Evolutionary conservation across 2,329 filamentous ascomycete genomes (phyloP), one percentile per base, ranked within the genome.

Genomic region (Trichophyton benhamiae): DNA sequence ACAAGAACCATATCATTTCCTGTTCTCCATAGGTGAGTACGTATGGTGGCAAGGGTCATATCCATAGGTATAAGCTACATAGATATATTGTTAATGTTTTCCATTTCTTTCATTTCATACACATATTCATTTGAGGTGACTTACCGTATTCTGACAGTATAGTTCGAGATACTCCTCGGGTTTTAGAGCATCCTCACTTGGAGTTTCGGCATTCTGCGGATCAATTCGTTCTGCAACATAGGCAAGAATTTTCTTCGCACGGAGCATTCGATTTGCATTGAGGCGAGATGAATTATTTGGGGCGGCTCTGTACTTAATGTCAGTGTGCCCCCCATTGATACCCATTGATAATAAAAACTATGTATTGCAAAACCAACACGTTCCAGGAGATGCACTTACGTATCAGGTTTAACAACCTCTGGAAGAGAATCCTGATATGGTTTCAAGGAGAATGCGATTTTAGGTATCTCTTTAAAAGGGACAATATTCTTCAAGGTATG

Each of bases 141-240:
- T 71, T 76, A 94, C 91, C 80, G 91, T 88, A 60, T 91, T 88
- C 71, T 96, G 91, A 74, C 94, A 97, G 72, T 95, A 95, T 58
- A 99, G 77, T 72, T 99, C 94, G 36, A 99, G 78, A 75, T 96
- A 96, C 70, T 97, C 90, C 71, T 97, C 92, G 0, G 92, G 89
- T 68, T 83, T 86, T 70, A 95, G 76, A 2, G 78, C 79, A 59
- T 83, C 77, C 8, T 81, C 77, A 30, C 62, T 63, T 58, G 85
- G 82, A 3, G 80, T 77, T 59, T 84, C 80, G 58, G 85, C 80
- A 0, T 81, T 77, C 2, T 80, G 80, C 6, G 83, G 80, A 67
- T 97, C 92, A 62, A 99, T 92, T 60, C 91, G 83, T 74, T 99
- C 94, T 0, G 91, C 89, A 17, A 99, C 84, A 69, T 99, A 99